These are phyloP conservation scores for Schizochytrium sp. DNA, from an alignment of 108 stramenopile genomes.

Conservation along the genomic window DNA sequence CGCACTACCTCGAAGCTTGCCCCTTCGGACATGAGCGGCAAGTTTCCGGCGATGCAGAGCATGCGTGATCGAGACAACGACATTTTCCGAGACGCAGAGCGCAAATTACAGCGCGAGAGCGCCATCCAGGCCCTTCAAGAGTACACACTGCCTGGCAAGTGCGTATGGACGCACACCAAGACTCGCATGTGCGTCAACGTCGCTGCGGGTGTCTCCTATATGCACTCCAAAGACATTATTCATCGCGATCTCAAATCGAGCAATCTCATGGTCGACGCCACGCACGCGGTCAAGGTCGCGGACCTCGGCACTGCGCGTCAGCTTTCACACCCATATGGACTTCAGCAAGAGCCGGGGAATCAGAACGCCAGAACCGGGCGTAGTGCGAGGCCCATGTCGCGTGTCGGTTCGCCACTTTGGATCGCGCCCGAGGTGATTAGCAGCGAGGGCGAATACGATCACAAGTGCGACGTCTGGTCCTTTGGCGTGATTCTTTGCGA, in stretches of 20 bases:
- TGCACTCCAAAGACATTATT: constrained; percentile 90
- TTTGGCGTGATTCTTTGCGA: constrained; percentile 8
- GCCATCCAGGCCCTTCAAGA: neutral
- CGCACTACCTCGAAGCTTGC: too few species aligned
- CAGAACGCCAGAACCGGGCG: neutral
- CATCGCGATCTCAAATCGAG: constrained; percentile 93
- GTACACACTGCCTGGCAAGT: neutral
- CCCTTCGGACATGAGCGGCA: too few species aligned
- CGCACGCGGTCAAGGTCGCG: constrained; percentile 95
- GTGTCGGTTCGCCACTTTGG: neutral
- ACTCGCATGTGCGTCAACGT: constrained; percentile 10
- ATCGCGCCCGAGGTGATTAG: constrained; percentile 1
- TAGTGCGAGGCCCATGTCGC: neutral
- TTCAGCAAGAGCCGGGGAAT: neutral
- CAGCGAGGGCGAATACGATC: neutral
- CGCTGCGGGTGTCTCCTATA: constrained; percentile 51
- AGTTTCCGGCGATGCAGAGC: neutral
- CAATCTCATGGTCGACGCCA: constrained; percentile 91
- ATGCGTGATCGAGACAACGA: neutral
- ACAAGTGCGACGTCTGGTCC: constrained; percentile 11
- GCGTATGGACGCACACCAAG: constrained; percentile 10
- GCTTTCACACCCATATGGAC: constrained; percentile 25
- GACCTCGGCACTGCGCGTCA: constrained; percentile 93
- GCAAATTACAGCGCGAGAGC: neutral
- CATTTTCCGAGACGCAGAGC: neutral